A percentile compares a stretch with the other conserved stretches of the same genome.
phyloP scores from a whole-genome alignment of 1,139 yeast species.

The Nematodospora anomalae region DNA sequence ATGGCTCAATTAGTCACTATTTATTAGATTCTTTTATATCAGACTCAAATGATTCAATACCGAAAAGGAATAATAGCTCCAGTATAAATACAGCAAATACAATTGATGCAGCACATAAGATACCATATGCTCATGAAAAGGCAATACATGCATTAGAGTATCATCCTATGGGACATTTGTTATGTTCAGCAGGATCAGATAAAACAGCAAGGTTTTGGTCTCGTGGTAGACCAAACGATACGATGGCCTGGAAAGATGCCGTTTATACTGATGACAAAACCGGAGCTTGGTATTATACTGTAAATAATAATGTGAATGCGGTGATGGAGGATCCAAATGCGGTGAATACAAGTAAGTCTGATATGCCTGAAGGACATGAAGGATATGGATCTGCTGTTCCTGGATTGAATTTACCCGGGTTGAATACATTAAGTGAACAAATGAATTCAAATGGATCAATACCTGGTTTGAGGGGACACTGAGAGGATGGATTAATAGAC shows the following conservation, averaged over 20 bases:
- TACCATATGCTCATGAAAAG: conserved; percentile 93
- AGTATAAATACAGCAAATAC: conserved; percentile 10
- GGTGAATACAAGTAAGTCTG: background rate
- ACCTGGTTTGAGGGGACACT: conserved; percentile 11
- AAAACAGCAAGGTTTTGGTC: conserved; percentile 95
- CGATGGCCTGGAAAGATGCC: conserved; percentile 78
- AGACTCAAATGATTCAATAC: conserved; percentile 19
- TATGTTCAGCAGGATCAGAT: conserved; percentile 93
- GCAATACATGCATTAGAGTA: conserved; percentile 88
- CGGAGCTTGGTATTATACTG: conserved; percentile 74
- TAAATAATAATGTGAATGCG: conserved; percentile 65
- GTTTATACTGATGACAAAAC: conserved; percentile 66
- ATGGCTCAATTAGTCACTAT: conserved; percentile 83
- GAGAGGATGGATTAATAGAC: background rate
- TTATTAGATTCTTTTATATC: conserved; percentile 57
- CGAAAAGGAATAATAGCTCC: conserved; percentile 15
- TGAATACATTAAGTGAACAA: conserved; percentile 5
- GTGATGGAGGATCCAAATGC: conserved; percentile 37
- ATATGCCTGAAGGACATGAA: background rate
- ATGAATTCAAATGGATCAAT: conserved; percentile 3
- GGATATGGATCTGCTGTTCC: background rate
- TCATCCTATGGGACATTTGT: conserved; percentile 90
- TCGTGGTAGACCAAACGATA: conserved; percentile 88
- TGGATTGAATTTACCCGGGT: conserved; percentile 8
- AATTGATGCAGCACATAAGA: conserved; percentile 56